These are phyloP conservation scores for Stellera chamaejasme DNA, from an alignment of 345 rosid species.

Conservation along the genomic window DNA sequence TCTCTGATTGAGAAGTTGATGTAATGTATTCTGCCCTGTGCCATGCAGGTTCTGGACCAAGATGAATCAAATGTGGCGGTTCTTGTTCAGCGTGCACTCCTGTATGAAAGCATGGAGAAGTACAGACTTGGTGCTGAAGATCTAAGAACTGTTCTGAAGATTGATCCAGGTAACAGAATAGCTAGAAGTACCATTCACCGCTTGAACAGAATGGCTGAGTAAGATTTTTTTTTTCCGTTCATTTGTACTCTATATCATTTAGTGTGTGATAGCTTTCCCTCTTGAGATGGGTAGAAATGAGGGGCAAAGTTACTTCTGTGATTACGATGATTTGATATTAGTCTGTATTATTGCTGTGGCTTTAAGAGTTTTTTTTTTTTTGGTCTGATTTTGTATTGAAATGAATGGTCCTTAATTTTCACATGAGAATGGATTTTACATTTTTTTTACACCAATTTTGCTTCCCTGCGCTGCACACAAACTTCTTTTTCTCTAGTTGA, in stretches of 20 bases:
- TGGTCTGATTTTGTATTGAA: neutral
- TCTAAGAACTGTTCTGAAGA: constrained; percentile 81
- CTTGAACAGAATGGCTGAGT: constrained; percentile 68
- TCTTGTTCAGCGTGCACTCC: constrained; percentile 83
- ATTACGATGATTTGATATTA: constrained; percentile 5
- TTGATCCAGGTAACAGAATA: constrained; percentile 77
- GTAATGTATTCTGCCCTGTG: constrained; percentile 5
- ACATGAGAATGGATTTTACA: constrained; percentile 1
- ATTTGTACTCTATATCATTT: constrained; percentile 8
- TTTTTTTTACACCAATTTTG: neutral
- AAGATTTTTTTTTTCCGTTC: constrained; percentile 17
- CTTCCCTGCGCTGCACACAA: neutral
- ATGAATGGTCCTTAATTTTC: constrained; percentile 5
- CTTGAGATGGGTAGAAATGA: neutral
- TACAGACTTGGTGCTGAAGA: constrained; percentile 97
- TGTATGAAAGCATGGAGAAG: constrained; percentile 98
- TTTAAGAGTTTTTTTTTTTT: constrained; percentile 5
- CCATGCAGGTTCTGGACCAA: constrained; percentile 61
- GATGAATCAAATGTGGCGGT: constrained; percentile 63
- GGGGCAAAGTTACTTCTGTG: constrained; percentile 11
- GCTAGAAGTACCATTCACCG: constrained; percentile 98
- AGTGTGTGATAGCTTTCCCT: constrained; percentile 9
- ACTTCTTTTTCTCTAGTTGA: neutral
- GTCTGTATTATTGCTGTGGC: constrained; percentile 5
- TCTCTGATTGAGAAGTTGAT: neutral